phyloP scores from a whole-genome alignment of 768 basidiomycete genomes.

The Amanita fuliginea region DNA sequence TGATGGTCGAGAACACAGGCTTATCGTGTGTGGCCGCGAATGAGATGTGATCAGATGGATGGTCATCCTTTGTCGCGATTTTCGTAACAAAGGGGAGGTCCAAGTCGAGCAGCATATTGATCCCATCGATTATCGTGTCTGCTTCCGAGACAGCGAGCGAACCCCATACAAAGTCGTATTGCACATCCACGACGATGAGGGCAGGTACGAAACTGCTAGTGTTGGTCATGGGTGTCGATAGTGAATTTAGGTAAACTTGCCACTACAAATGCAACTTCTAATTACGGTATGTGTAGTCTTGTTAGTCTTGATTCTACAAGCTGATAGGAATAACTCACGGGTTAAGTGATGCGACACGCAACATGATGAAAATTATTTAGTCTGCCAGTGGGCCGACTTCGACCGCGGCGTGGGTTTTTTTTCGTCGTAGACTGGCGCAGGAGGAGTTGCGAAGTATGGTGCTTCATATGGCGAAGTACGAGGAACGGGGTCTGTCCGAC shows the following conservation, averaged over 20 bases:
- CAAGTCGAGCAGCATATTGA: slow-evolving; percentile 45
- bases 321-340: neutral
- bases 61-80: slow-evolving; percentile 48
- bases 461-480: slow-evolving; percentile 33
- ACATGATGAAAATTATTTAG: neutral
- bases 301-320: neutral
- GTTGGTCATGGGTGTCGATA: neutral
- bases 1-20: slow-evolving; percentile 28
- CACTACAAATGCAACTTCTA: no score
- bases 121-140: slow-evolving; percentile 39
- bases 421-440: slow-evolving; percentile 14
- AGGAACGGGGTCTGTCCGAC: slow-evolving; percentile 23
- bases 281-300: no score
- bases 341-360: neutral
- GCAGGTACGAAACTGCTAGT: slow-evolving; percentile 30
- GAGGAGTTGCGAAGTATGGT: slow-evolving; percentile 34
- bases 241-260: no score
- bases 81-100: slow-evolving; percentile 36
- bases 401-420: neutral
- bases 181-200: slow-evolving; percentile 67
- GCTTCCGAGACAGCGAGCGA: slow-evolving; percentile 62
- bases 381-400: neutral
- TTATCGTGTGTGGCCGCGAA: slow-evolving; percentile 43
- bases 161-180: slow-evolving; percentile 75
- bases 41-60: slow-evolving; percentile 56